Percentiles rank a stretch among this genome's conserved stretches.
These are phyloP conservation scores for Chlamydomonas sphaeroides DNA, from an alignment of 139 green algal genomes.

Conservation along the genomic window DNA sequence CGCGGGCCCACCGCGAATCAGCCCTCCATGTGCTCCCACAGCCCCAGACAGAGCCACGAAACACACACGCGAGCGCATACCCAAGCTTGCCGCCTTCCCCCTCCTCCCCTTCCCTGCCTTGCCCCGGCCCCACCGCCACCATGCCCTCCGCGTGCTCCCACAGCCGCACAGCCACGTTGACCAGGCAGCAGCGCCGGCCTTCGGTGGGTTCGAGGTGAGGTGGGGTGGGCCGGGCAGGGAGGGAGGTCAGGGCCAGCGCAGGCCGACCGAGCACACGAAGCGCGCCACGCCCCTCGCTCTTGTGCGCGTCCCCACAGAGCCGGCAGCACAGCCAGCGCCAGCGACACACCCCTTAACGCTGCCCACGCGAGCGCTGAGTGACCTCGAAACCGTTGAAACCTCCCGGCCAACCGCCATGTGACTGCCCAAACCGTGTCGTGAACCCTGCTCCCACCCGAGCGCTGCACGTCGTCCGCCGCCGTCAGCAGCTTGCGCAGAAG, in stretches of 20 bases:
- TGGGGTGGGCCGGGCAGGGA: not conserved
- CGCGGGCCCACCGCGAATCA: not conserved
- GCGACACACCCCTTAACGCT: too few relatives aligned
- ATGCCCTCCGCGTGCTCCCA: constrained; percentile 15
- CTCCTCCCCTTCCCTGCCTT: too few relatives aligned
- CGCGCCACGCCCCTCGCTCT: not conserved
- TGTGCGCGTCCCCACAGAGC: not conserved
- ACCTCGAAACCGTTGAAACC: not conserved
- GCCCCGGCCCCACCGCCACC: not conserved
- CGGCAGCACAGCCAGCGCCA: not conserved
- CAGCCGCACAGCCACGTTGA: constrained; percentile 11
- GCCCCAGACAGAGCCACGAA: not conserved
- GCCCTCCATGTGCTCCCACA: not conserved
- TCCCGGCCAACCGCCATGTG: too few relatives aligned
- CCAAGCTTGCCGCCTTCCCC: not conserved
- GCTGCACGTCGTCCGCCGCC: constrained; percentile 19
- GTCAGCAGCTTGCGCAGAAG: constrained; percentile 14
- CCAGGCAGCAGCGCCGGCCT: constrained; percentile 20
- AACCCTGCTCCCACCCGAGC: not conserved
- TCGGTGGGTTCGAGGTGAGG: too few relatives aligned
- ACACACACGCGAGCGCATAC: not conserved
- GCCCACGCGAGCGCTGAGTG: too few relatives aligned
- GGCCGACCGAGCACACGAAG: not conserved
- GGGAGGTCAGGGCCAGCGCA: not conserved
- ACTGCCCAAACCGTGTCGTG: too few relatives aligned